Evolutionary conservation across 768 basidiomycete species (phyloP).

Genomic region (Candolleomyces efflorescens): DNA sequence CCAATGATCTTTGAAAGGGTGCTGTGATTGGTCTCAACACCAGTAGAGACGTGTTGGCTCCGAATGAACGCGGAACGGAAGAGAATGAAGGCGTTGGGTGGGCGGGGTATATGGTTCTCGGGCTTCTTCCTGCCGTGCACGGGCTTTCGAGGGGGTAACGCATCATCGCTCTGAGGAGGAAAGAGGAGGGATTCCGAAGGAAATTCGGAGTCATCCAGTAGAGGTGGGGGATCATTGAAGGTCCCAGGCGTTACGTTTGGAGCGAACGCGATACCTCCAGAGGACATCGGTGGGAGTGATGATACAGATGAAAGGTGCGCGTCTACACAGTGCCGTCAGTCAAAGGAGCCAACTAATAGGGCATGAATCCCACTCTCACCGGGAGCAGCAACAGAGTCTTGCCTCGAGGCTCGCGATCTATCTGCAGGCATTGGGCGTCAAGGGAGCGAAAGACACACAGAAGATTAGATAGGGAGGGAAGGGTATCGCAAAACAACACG

Average conservation of each 20-base stretch:
- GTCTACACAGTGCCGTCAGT: not conserved
- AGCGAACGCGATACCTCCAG: constrained; percentile 8
- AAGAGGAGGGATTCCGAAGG: constrained; percentile 49
- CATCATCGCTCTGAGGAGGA: constrained; percentile 39
- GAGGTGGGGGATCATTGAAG: constrained; percentile 23
- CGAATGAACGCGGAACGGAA: constrained; percentile 83
- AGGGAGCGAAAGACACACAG: constrained; percentile 5
- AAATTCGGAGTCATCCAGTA: constrained; percentile 18
- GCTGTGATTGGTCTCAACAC: constrained; percentile 79
- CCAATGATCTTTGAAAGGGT: constrained; percentile 84
- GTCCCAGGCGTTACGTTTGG: constrained; percentile 19
- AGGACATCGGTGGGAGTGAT: not conserved
- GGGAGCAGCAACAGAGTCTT: not conserved
- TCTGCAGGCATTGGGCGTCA: constrained; percentile 8
- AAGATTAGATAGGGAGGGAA: constrained; percentile 5
- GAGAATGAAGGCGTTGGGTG: constrained; percentile 84
- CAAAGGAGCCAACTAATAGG: not conserved
- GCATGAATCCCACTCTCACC: constrained; percentile 6
- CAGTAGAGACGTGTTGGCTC: constrained; percentile 69
- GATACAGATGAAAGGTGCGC: constrained; percentile 7
- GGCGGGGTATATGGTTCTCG: constrained; percentile 77
- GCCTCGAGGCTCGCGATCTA: constrained; percentile 10
- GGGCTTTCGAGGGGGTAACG: constrained; percentile 34
- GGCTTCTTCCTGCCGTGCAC: constrained; percentile 68
- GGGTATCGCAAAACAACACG: constrained; percentile 7